phyloP scores from a whole-genome alignment of 2,329 filamentous ascomycete species.

The Pochonia chlamydosporia region DNA sequence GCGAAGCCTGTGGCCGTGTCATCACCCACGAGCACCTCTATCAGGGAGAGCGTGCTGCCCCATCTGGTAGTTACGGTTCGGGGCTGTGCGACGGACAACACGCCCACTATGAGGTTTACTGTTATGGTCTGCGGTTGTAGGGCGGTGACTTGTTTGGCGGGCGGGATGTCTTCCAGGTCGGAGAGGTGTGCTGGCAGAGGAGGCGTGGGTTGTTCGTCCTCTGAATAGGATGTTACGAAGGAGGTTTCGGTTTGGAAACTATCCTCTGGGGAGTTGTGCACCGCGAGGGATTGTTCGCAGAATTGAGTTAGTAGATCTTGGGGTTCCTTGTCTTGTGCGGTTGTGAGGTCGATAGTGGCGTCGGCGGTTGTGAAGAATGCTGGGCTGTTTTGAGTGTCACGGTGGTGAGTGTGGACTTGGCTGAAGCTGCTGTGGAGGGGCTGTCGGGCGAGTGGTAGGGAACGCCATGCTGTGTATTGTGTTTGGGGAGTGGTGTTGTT shows the following conservation, averaged over 20 bases:
- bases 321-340: conserved; percentile 21
- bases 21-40: conserved; percentile 79
- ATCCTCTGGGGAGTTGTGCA: conserved; percentile 61
- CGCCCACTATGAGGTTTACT: conserved; percentile 72
- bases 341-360: conserved; percentile 21
- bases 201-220: conserved; percentile 13
- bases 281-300: conserved; percentile 70
- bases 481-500: background rate
- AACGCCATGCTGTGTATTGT: conserved; percentile 44
- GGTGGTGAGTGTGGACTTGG: conserved; percentile 34
- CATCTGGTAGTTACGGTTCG: conserved; percentile 63
- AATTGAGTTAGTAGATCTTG: conserved; percentile 54
- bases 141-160: conserved; percentile 55
- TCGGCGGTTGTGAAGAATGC: conserved; percentile 45
- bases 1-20: conserved; percentile 76
- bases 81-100: conserved; percentile 65
- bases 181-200: conserved; percentile 28
- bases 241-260: conserved; percentile 19
- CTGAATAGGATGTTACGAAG: conserved; percentile 15
- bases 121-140: conserved; percentile 78
- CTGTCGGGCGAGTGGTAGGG: conserved; percentile 41
- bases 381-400: conserved; percentile 23
- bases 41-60: conserved; percentile 55
- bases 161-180: conserved; percentile 65
- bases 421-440: conserved; percentile 47